Conservation (phyloP, 176 grass and related monocot species). For the Thinopyrum elongatum region DNA sequence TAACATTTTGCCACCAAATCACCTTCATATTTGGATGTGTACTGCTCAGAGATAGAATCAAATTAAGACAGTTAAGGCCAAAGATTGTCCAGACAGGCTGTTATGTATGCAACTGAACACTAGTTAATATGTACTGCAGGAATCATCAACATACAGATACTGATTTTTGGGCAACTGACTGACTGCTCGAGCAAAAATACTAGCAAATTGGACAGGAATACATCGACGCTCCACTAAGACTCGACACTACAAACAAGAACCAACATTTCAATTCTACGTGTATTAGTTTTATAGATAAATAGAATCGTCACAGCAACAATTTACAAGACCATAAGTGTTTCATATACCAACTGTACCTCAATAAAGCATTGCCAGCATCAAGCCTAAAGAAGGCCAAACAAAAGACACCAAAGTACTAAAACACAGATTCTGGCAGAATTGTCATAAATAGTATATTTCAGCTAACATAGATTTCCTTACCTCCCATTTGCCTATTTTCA, state of each 20-base stretch:
- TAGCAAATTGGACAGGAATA: neutral
- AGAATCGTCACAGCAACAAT: neutral
- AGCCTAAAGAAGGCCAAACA: neutral
- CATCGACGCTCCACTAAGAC: neutral
- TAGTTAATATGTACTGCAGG: neutral
- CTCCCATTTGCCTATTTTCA: constrained; percentile 97
- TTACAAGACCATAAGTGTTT: constrained; percentile 7
- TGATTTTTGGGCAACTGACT: neutral
- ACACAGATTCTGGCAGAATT: neutral
- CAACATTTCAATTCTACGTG: neutral
- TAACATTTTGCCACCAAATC: constrained; percentile 98
- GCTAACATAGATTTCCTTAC: constrained; percentile 38
- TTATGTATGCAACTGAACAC: neutral
- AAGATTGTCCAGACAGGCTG: constrained; percentile 1
- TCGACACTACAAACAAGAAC: neutral
- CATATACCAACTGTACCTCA: neutral
- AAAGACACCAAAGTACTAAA: neutral
- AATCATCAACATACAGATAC: neutral
- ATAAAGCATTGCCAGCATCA: neutral
- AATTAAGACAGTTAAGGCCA: constrained; percentile 8
- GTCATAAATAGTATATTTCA: neutral
- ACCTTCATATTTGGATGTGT: constrained; percentile 77
- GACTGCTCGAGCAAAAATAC: neutral
- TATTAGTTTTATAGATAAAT: constrained; percentile 1
- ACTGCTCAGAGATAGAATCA: constrained; percentile 44